These are phyloP conservation scores for Erodium trifolium DNA, from an alignment of 441 rosid genomes.

Conservation along the genomic window DNA sequence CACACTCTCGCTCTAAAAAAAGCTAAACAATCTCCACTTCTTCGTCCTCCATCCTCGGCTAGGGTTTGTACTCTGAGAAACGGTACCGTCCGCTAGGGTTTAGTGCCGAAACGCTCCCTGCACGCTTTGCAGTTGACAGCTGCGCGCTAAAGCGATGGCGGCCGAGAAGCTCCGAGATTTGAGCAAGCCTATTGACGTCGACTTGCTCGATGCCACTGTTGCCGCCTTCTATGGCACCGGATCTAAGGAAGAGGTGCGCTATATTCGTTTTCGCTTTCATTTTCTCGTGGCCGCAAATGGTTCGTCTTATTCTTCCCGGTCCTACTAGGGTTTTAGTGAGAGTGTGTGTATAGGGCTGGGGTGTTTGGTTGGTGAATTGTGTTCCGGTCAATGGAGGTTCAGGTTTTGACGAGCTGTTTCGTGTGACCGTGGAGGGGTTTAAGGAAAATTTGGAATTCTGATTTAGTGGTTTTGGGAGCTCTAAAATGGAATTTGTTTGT, in stretches of 20 bases:
- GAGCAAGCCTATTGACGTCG: conserved; percentile 92
- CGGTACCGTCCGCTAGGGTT: conserved; percentile 6
- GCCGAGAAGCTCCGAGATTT: conserved; percentile 94
- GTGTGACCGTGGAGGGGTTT: too few relatives aligned
- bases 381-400: not conserved
- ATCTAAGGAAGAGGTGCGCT: conserved; percentile 95
- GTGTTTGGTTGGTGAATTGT: not conserved
- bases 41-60: conserved; percentile 17
- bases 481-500: not conserved
- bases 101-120: not conserved
- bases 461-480: not conserved
- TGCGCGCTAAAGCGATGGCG: conserved; percentile 37
- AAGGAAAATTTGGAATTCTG: too few relatives aligned
- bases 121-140: conserved; percentile 8
- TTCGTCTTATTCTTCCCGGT: not conserved
- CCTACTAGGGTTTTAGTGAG: conserved; percentile 7
- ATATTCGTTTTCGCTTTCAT: conserved; percentile 6
- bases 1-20: conserved; percentile 24
- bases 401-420: not conserved
- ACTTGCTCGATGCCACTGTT: conserved; percentile 90
- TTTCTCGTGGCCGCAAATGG: not conserved
- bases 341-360: not conserved
- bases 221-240: conserved; percentile 99
- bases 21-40: conserved; percentile 13
- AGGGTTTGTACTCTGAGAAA: conserved; percentile 34